These are phyloP conservation scores for Lipomyces chichibuensis DNA, from an alignment of 805 yeast genomes.

Conservation along the genomic window DNA sequence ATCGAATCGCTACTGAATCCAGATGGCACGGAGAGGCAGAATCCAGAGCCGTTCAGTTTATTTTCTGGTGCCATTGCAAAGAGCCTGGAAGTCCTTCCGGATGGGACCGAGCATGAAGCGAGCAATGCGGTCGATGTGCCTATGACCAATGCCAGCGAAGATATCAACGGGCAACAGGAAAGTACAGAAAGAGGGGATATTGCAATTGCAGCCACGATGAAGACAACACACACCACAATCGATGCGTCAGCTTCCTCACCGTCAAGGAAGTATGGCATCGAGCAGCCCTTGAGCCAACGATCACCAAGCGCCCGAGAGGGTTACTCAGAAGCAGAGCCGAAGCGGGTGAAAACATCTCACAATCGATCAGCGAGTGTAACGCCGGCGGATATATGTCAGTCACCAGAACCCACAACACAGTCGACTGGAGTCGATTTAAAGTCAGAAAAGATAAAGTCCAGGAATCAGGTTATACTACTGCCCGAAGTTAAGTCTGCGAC, in stretches of 20 bases:
- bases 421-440: background rate
- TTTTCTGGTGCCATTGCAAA: constrained; percentile 9
- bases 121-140: background rate
- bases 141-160: background rate
- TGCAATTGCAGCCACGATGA: background rate
- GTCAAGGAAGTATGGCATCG: background rate
- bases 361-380: constrained; percentile 12
- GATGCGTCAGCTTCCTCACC: background rate
- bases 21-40: constrained; percentile 15
- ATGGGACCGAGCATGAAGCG: background rate
- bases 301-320: background rate
- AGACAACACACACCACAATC: background rate
- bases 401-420: constrained; percentile 1
- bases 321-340: constrained; percentile 1
- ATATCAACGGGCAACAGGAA: background rate
- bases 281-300: background rate
- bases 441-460: background rate
- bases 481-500: constrained; percentile 5
- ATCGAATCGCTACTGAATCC: constrained; percentile 55
- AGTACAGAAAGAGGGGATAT: background rate
- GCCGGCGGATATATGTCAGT: background rate
- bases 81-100: constrained; percentile 4
- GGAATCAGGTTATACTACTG: background rate
- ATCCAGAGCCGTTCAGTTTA: constrained; percentile 17
- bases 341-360: constrained; percentile 22